Evolutionary conservation across 2,329 filamentous ascomycete genomes (phyloP).

Genomic region (Zymoseptoria tritici): DNA sequence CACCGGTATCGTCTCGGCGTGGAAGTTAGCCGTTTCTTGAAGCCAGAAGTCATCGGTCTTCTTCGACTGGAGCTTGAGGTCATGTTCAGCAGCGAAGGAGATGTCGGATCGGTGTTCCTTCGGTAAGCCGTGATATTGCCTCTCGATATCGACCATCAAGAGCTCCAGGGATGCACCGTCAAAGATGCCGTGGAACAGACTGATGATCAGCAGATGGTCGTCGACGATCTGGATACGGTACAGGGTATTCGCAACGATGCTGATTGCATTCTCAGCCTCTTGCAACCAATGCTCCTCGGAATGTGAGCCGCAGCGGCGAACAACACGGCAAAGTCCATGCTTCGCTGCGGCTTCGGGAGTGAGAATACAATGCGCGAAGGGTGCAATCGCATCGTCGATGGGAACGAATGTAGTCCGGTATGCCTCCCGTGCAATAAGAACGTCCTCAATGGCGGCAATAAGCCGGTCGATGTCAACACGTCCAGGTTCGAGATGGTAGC

Average conservation of each 20-base stretch:
- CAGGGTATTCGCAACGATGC: constrained; percentile 2
- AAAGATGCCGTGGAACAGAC: constrained; percentile 11
- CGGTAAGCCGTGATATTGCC: neutral
- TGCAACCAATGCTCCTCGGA: neutral
- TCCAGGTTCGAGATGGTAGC: constrained; percentile 46
- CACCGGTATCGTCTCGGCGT: constrained; percentile 5
- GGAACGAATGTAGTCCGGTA: neutral
- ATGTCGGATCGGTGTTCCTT: constrained; percentile 1
- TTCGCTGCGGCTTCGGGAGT: neutral
- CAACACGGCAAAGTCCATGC: neutral
- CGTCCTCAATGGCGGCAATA: neutral
- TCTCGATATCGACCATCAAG: constrained; percentile 5
- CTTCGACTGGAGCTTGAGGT: constrained; percentile 2
- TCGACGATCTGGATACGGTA: constrained; percentile 1
- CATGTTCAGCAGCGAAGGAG: constrained; percentile 2
- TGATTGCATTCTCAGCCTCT: constrained; percentile 5
- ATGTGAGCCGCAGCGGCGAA: neutral
- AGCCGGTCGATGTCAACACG: neutral
- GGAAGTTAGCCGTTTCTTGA: constrained; percentile 1
- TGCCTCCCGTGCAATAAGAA: constrained; percentile 1
- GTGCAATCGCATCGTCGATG: constrained; percentile 8
- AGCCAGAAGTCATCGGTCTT: constrained; percentile 5
- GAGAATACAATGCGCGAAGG: constrained; percentile 9
- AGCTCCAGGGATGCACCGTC: constrained; percentile 12
- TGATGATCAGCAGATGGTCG: constrained; percentile 2